Base-by-base conservation (phyloP, 345 rosid genomes). In the Hypericum androsaemum region DNA sequence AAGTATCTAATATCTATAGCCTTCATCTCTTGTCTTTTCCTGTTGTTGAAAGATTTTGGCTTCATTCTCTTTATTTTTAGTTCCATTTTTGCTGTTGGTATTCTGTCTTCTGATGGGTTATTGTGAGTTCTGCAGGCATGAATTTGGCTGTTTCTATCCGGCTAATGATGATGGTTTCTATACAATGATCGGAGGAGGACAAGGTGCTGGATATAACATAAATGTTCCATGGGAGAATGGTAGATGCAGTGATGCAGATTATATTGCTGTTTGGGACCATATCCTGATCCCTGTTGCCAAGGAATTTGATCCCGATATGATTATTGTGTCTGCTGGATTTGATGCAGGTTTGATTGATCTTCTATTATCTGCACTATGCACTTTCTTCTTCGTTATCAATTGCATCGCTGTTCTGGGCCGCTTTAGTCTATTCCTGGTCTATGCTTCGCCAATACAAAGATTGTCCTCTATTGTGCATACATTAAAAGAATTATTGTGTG, bases 171-270 rank as follows among this genome's bases (percentile, higher is more conserved):
- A 82, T 77, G 98, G 96, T 47, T 67, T 71, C 56, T 87, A 84
- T 63, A 80, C 74, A 42, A 90, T 74, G 95, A 66, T 79, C 74
- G 98, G 98, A 44, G 88, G 80, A 74, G 98, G 95, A 60, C 74
- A 76, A 0, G 98, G 96, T 64, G 79, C 78, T 46, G 96, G 98
- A 46, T 84, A 82, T 73, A 90, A 87, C 66, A 84, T 90, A 63
- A 90, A 90, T 63, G 89, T 90, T 45, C 96, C 96, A 40, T 90
- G 96, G 98, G 96, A 84, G 71, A 75, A 87, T 71, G 84, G 67
- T 51, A 58, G 67, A 46, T 87, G 95, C 54, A 89, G 94, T 41
- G 94, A 90, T 78, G 83, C 89, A 36, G 98, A 90, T 69, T 90
- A 90, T 67, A 73, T 87, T 61, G 94, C 88, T 7, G 94, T 68